phyloP scores from a whole-genome alignment of 495 filamentous ascomycete genomes.

The Bryoglossum gracile region DNA sequence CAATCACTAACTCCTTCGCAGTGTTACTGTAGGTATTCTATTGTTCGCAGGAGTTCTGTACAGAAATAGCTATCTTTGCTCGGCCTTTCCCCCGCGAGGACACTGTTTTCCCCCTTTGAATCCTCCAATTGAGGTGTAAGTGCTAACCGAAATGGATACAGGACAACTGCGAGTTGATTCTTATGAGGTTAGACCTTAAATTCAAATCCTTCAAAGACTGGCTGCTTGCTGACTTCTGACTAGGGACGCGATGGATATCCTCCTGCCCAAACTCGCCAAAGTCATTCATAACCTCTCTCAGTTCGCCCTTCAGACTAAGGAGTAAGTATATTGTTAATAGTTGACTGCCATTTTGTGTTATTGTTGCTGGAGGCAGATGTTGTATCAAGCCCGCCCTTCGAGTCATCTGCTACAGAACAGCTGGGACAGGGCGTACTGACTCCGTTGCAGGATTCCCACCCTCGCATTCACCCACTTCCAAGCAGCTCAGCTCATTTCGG shows the following conservation, averaged over 20 bases:
- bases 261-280: conserved; percentile 79
- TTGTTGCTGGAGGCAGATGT: not conserved
- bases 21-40: not conserved
- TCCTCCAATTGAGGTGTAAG: not conserved
- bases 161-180: conserved; percentile 86
- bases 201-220: not conserved
- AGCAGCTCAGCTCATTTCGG: conserved; percentile 72
- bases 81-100: not conserved
- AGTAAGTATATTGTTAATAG: conserved; percentile 48
- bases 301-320: conserved; percentile 75
- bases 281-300: conserved; percentile 71
- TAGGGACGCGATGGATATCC: conserved; percentile 47
- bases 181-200: conserved; percentile 42
- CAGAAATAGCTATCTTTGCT: not conserved
- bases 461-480: conserved; percentile 51
- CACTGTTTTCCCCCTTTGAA: not conserved
- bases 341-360: not conserved
- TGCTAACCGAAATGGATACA: not conserved
- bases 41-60: not conserved
- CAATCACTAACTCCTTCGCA: not conserved
- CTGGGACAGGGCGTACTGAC: not conserved
- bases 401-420: not conserved
- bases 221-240: not conserved
- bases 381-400: not conserved
- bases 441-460: not conserved